These are phyloP conservation scores for Beauveria pseudobassiana DNA, from an alignment of 2,329 filamentous ascomycete species.

Conservation along the genomic window DNA sequence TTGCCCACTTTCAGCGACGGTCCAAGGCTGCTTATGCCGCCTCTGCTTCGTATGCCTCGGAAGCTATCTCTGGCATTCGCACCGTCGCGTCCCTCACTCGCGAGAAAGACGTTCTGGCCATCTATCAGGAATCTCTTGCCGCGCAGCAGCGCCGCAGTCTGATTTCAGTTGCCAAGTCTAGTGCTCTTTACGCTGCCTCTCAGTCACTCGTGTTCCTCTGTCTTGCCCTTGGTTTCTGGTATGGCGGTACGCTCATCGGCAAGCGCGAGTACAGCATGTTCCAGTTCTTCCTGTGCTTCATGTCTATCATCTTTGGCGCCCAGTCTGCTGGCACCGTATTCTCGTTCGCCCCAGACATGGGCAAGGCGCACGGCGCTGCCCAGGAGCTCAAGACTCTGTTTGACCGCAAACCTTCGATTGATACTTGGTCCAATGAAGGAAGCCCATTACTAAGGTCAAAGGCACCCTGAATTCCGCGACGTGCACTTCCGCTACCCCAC, in stretches of 20 bases:
- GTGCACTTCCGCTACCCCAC: constrained; percentile 95
- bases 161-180: constrained; percentile 68
- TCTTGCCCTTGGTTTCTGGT: constrained; percentile 88
- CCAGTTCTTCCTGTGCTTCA: constrained; percentile 89
- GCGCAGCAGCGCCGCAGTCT: constrained; percentile 61
- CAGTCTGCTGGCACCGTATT: constrained; percentile 88
- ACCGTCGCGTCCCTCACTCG: constrained; percentile 88
- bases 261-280: constrained; percentile 66
- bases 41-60: constrained; percentile 82
- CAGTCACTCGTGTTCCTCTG: constrained; percentile 80
- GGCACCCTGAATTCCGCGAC: constrained; percentile 79
- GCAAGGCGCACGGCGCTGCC: constrained; percentile 82
- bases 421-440: constrained; percentile 68
- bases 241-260: constrained; percentile 70
- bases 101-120: constrained; percentile 68
- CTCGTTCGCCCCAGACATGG: constrained; percentile 86
- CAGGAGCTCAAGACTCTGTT: constrained; percentile 74
- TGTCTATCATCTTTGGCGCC: constrained; percentile 79
- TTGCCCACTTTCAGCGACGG: constrained; percentile 69
- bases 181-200: constrained; percentile 71
- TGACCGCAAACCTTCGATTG: constrained; percentile 73
- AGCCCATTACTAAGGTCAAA: constrained; percentile 54
- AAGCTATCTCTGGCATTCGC: constrained; percentile 87
- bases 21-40: constrained; percentile 73
- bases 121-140: constrained; percentile 62